Conservation (phyloP, 1,284 basidiomycete species). For the Exobasidium rhododendri region DNA sequence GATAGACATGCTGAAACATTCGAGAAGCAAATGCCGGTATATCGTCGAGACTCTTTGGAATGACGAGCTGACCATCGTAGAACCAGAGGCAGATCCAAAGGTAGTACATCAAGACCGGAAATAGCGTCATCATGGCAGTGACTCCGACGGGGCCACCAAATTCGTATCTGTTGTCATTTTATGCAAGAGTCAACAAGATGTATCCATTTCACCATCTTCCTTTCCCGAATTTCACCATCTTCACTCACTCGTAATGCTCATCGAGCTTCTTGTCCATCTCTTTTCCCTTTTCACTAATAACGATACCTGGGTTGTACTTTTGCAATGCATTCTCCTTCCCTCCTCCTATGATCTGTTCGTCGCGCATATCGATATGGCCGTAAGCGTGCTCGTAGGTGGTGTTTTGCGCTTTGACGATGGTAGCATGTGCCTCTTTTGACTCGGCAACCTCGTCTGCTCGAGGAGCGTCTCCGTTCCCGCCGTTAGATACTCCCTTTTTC, state of each 20-base stretch:
- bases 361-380: slow-evolving; percentile 43
- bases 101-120: slow-evolving; percentile 93
- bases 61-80: slow-evolving; percentile 82
- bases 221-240: background rate
- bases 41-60: slow-evolving; percentile 70
- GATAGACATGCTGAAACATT: slow-evolving; percentile 79
- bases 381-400: slow-evolving; percentile 34
- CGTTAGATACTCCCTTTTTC: background rate
- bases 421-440: slow-evolving; percentile 13
- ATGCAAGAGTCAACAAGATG: background rate
- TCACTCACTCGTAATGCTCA: slow-evolving; percentile 41
- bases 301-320: slow-evolving; percentile 49
- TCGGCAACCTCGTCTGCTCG: slow-evolving; percentile 4
- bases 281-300: slow-evolving; percentile 49
- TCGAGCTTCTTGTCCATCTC: slow-evolving; percentile 52
- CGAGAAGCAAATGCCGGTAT: slow-evolving; percentile 73
- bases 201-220: too few relatives aligned
- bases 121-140: slow-evolving; percentile 86
- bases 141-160: slow-evolving; percentile 94
- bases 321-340: slow-evolving; percentile 42
- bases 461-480: background rate
- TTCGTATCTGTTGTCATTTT: slow-evolving; percentile 69
- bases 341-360: slow-evolving; percentile 51
- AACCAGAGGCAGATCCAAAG: slow-evolving; percentile 97
- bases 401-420: slow-evolving; percentile 12